Percentiles rank a stretch among this genome's conserved stretches.
phyloP scores from a whole-genome alignment of 139 green algal species.

The Chlamydomonas schloesseri region DNA sequence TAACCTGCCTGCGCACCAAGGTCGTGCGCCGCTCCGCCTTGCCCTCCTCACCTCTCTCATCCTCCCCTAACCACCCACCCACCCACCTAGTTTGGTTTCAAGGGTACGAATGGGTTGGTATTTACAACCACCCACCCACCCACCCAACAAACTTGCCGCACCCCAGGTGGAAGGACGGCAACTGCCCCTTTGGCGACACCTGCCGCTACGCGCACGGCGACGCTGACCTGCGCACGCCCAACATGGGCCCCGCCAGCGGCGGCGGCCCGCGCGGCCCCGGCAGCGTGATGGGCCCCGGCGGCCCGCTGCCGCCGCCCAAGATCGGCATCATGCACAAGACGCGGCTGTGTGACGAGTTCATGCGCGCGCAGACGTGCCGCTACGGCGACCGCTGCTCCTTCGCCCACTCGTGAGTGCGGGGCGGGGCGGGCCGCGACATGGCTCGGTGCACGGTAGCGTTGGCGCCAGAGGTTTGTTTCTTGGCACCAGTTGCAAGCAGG shows the following conservation, averaged over 20 bases:
- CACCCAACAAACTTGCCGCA: too few species aligned
- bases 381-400: slow-evolving; percentile 69
- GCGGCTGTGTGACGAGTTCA: slow-evolving; percentile 67
- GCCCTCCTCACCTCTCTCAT: too few species aligned
- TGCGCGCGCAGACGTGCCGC: slow-evolving; percentile 51
- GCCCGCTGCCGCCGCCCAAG: background rate
- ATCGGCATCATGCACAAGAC: slow-evolving; percentile 62
- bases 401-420: slow-evolving; percentile 57
- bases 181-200: slow-evolving; percentile 56
- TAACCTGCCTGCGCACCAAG: too few species aligned
- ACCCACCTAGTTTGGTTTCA: too few species aligned
- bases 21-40: too few species aligned
- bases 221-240: slow-evolving; percentile 49
- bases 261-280: background rate
- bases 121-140: too few species aligned
- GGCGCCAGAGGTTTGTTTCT: too few species aligned
- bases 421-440: too few species aligned
- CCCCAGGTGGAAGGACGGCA: slow-evolving; percentile 60
- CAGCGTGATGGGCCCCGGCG: background rate
- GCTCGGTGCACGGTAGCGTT: too few species aligned
- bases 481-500: too few species aligned
- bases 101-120: too few species aligned
- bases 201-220: slow-evolving; percentile 73
- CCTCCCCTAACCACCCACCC: too few species aligned
- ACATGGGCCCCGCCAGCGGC: background rate